phyloP scores from a whole-genome alignment of 345 rosid genomes.

The Fremontodendron californicum region DNA sequence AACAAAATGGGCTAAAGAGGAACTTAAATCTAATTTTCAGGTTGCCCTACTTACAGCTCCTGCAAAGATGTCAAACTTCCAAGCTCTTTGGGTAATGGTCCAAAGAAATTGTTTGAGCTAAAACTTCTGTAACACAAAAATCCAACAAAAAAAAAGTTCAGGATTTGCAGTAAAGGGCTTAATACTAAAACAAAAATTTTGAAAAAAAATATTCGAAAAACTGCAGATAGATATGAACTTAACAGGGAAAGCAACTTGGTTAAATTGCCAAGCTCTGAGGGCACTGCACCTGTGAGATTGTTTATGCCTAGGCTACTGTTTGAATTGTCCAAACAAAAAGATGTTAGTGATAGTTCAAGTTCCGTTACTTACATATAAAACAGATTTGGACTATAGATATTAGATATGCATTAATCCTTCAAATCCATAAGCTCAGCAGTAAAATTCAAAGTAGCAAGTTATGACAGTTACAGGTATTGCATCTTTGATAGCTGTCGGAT shows the following conservation, averaged over 20 bases:
- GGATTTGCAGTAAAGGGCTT: too few species aligned
- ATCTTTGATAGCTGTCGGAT: constrained; percentile 41
- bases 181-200: neutral
- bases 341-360: constrained; percentile 9
- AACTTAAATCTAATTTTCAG: neutral
- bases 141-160: neutral
- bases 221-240: constrained; percentile 23
- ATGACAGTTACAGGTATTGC: constrained; percentile 48
- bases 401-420: neutral
- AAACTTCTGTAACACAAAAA: constrained; percentile 38
- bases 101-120: constrained; percentile 52
- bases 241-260: constrained; percentile 50
- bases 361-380: neutral
- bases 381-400: neutral
- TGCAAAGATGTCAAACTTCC: constrained; percentile 45
- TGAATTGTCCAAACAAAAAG: constrained; percentile 20
- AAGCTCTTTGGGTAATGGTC: constrained; percentile 41
- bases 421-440: neutral
- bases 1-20: too few species aligned
- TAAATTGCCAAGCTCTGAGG: constrained; percentile 49
- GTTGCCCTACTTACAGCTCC: constrained; percentile 41
- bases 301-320: constrained; percentile 61
- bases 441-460: neutral
- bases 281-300: constrained; percentile 49
- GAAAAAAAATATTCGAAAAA: neutral